Evolutionary conservation across 2,329 filamentous ascomycete species (phyloP).

Genomic region (Fragosphaeria purpurea): DNA sequence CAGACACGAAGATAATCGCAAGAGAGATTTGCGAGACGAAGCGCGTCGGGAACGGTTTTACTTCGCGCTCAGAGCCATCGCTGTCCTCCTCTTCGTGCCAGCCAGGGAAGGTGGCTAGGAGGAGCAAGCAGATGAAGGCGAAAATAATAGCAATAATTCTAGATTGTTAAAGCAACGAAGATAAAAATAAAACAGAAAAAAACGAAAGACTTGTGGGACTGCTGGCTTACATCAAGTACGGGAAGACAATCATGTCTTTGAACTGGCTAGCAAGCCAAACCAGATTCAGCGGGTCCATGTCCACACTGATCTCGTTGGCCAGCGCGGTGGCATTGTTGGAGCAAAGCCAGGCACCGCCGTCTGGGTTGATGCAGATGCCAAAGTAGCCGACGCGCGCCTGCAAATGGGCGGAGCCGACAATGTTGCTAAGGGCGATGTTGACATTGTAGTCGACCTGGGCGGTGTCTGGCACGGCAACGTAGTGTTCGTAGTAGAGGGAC

Average conservation of each 20-base stretch:
- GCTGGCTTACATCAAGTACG: conserved; percentile 73
- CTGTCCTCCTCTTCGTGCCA: conserved; percentile 90
- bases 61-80: conserved; percentile 73
- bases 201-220: too few relatives aligned
- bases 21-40: conserved; percentile 88
- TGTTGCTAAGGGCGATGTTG: conserved; percentile 75
- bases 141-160: conserved; percentile 97
- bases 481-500: conserved; percentile 90
- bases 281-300: conserved; percentile 92
- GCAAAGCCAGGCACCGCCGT: conserved; percentile 86
- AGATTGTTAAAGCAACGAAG: background rate
- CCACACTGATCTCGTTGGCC: conserved; percentile 76
- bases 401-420: conserved; percentile 73
- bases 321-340: conserved; percentile 93
- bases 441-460: conserved; percentile 87
- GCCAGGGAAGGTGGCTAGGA: conserved; percentile 91
- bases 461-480: conserved; percentile 70
- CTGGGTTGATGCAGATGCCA: conserved; percentile 89
- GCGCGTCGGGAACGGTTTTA: conserved; percentile 87
- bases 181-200: background rate
- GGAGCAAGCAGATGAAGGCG: conserved; percentile 88
- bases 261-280: conserved; percentile 97
- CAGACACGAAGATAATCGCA: conserved; percentile 76
- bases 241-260: conserved; percentile 97
- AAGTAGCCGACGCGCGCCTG: conserved; percentile 96